phyloP scores from a whole-genome alignment of 73 alveolate genomes.

The Tetrahymena borealis region DNA sequence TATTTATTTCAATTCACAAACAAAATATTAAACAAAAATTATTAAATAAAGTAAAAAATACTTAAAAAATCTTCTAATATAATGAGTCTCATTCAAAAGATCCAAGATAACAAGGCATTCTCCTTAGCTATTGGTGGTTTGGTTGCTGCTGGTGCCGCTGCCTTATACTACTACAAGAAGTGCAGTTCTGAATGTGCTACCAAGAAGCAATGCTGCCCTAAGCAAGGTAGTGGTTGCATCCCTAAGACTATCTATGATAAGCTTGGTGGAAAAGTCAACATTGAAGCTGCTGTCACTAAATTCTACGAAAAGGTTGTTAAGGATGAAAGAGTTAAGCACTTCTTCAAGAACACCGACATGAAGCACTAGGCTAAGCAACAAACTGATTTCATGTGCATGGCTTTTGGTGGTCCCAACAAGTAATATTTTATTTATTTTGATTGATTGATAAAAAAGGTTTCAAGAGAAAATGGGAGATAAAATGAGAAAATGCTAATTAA shows the following conservation, averaged over 20 bases:
- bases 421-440: not conserved
- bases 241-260: slow-evolving; percentile 49
- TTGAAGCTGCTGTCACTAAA: slow-evolving; percentile 52
- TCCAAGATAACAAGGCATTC: not conserved
- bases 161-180: not conserved
- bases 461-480: too few species aligned
- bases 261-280: slow-evolving; percentile 57
- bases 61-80: too few species aligned
- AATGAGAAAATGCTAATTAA: too few species aligned
- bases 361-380: slow-evolving; percentile 23
- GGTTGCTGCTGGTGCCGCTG: not conserved
- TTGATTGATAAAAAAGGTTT: not conserved
- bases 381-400: slow-evolving; percentile 44
- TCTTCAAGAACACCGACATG: slow-evolving; percentile 60
- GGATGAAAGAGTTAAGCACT: slow-evolving; percentile 52
- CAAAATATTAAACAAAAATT: not conserved
- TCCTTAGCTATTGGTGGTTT: not conserved
- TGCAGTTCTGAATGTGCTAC: not conserved
- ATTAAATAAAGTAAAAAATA: not conserved
- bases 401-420: slow-evolving; percentile 58
- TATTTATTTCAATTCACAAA: not conserved
- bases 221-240: not conserved
- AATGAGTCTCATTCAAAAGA: not conserved
- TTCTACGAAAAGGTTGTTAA: slow-evolving; percentile 49
- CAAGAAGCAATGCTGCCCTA: not conserved